These are phyloP conservation scores for Chalciporus chontae DNA, from an alignment of 768 basidiomycete species.

Conservation along the genomic window DNA sequence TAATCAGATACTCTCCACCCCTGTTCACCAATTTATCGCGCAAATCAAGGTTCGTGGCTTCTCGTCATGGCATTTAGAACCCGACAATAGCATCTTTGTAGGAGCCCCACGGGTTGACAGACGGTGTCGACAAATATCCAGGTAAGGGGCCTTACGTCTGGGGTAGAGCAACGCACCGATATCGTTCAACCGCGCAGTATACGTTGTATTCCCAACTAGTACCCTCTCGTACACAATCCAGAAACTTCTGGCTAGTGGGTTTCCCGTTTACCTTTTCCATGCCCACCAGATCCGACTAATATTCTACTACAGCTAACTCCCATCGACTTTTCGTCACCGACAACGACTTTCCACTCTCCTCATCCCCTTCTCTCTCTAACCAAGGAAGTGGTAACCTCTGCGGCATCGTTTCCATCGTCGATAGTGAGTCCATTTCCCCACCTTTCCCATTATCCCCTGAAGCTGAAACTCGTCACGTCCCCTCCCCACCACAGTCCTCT, in stretches of 20 bases:
- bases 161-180: background rate
- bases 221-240: slow-evolving; percentile 69
- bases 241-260: slow-evolving; percentile 79
- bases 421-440: slow-evolving; percentile 46
- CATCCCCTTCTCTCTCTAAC: slow-evolving; percentile 45
- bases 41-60: slow-evolving; percentile 57
- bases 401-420: slow-evolving; percentile 80
- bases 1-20: slow-evolving; percentile 68
- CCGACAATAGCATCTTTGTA: slow-evolving; percentile 23
- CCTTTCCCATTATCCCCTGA: background rate
- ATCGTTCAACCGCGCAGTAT: slow-evolving; percentile 44
- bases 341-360: slow-evolving; percentile 45
- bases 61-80: background rate
- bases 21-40: slow-evolving; percentile 66
- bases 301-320: slow-evolving; percentile 54
- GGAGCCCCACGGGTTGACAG: slow-evolving; percentile 72
- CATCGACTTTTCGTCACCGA: slow-evolving; percentile 77
- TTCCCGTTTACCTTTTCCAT: background rate
- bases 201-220: slow-evolving; percentile 65
- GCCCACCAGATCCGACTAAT: slow-evolving; percentile 5
- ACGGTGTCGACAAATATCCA: slow-evolving; percentile 78
- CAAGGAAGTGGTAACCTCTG: slow-evolving; percentile 44
- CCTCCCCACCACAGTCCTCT: slow-evolving; percentile 51
- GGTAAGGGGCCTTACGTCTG: slow-evolving; percentile 36
- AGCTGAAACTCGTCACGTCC: background rate